Evolutionary conservation across 129 eudicot genomes (phyloP), one percentile per base, ranked within the genome.

Genomic region (Artemisia argyi): DNA sequence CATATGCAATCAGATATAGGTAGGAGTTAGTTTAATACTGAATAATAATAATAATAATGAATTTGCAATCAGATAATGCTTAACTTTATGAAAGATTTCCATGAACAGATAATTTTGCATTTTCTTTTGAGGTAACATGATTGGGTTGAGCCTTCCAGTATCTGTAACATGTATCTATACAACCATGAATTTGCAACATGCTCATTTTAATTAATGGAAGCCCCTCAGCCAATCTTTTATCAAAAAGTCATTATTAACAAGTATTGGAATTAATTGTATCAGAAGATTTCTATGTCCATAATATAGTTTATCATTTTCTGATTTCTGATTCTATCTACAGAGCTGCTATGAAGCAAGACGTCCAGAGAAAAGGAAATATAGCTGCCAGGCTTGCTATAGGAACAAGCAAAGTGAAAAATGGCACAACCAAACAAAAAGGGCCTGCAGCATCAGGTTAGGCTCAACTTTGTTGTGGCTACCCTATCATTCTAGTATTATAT

Each of bases 291-390:
- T 30, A 49, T n/a, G n/a, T n/a, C n/a, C n/a, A n/a, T n/a, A n/a
- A n/a, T n/a, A n/a, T 59, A 50, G 75, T 50, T 60, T 50, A 50
- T 69, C 18, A 20, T 51, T 71, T 60, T 42, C 61, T 35, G 5
- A n/a, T 35, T 32, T 52, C 58, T 70, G 54, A 6, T 50, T 39
- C 7, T 35, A 66, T 70, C 74, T 75, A 62, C 74, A 71, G 79
- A 79, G 79, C 71, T 74, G 83, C 85, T 72, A 90, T 90, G 96
- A 85, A 81, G 71, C 75, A 78, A 46, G 42, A 71, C 63, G 15
- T 71, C 67, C 85, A 67, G 77, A 63, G 20, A 18, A 87, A 87
- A 67, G 82, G 68, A 77, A 87, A 71, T 72, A 73, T 28, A 54
- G 28, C 66, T 66, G 44, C 49, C 73, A 76, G 74, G 69, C 66